Evolutionary conservation across 2,329 filamentous ascomycete species (phyloP), one percentile per base, ranked within the genome.

Genomic region (Dactylella cylindrospora): DNA sequence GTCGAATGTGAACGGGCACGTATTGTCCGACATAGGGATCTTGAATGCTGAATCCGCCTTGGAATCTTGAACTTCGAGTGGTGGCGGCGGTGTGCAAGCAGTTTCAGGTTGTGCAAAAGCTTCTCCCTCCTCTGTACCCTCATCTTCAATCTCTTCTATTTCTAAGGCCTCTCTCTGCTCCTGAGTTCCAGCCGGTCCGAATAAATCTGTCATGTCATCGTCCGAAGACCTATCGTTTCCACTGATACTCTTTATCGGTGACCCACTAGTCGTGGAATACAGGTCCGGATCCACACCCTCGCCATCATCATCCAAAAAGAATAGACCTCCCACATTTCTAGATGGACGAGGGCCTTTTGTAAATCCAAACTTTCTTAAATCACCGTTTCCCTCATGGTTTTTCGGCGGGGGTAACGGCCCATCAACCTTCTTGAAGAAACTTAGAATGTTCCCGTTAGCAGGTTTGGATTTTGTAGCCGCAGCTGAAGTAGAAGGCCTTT

Each of bases 391-490:
- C 13, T 62, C 43, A 7, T 29, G 41, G 13, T 62, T 40, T 10
- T 61, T 44, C 10, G 17, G 28, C 9, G 57, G 57, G 8, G 57
- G 57, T 28, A 45, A 19, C 5, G 57, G 57, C 12, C 57, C 57
- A n/a, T 62, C 57, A 10, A 62, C 32, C 15, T 62, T 62, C 29
- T 62, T 62, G 25, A 62, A 62, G 38, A 62, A 62, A 20, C 40
- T 62, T n/a, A 54, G 12, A 12, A 62, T 49, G 33, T 50, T 62
- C n/a, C 57, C 49, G 40, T 62, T 62, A 5, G 49, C 43, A 19
- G 28, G 49, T 35, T 25, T 62, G 25, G 49, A 33, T 22, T 25
- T 49, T 10, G 19, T 31, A 22, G 41, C 23, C 7, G 43, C 38
- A 1, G 47, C 32, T 10, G 49, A 50, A 20, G 49, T 54, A 3